A percentile compares a stretch with the other conserved stretches of the same genome.
Conservation (phyloP, 1,284 basidiomycete genomes). For the Ganoderma meredithae region DNA sequence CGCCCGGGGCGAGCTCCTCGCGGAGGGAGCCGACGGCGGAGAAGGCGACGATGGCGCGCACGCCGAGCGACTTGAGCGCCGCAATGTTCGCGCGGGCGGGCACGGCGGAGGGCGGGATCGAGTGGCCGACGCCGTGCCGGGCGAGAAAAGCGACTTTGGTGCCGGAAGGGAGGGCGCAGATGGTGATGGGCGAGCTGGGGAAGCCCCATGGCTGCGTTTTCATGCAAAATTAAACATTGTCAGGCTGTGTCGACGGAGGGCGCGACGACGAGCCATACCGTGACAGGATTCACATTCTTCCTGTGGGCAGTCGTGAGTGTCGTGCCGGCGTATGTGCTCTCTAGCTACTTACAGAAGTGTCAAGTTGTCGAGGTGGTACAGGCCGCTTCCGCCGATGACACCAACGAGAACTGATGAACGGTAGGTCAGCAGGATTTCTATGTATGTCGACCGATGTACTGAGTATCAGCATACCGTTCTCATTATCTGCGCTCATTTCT, state of each 20-base stretch:
- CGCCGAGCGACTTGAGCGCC: conserved; percentile 92
- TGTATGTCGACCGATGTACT: background rate
- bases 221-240: background rate
- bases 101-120: conserved; percentile 77
- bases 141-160: conserved; percentile 90
- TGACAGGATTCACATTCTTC: conserved; percentile 74
- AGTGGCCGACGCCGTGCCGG: conserved; percentile 86
- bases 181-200: conserved; percentile 92
- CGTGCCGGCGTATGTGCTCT: background rate
- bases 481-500: conserved; percentile 11
- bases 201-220: conserved; percentile 88
- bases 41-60: conserved; percentile 91
- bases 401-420: conserved; percentile 72
- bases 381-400: conserved; percentile 85
- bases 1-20: conserved; percentile 92
- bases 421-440: background rate
- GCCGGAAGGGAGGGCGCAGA: conserved; percentile 83
- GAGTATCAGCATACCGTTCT: conserved; percentile 7
- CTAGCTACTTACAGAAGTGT: conserved; percentile 71
- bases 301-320: conserved; percentile 46
- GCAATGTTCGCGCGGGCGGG: conserved; percentile 94
- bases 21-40: conserved; percentile 95
- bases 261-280: conserved; percentile 42
- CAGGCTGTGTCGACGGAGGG: background rate
- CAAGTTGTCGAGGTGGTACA: conserved; percentile 92